Evolutionary conservation across 306 rosid species (phyloP).

Genomic region (Vigna mungo): DNA sequence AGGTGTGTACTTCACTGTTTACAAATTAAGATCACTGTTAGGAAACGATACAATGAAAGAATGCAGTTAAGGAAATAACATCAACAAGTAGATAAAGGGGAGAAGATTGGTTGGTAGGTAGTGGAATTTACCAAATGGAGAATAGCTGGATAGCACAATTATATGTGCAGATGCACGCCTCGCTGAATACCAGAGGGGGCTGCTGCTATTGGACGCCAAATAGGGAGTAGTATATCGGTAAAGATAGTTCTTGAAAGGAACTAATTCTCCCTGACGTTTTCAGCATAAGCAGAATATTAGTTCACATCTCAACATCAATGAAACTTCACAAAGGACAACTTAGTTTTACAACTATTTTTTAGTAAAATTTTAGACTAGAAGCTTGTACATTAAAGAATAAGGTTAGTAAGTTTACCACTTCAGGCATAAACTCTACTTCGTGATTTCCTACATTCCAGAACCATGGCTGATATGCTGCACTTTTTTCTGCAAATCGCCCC

Average conservation of each 20-base stretch:
- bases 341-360: too few species aligned
- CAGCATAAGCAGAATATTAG: too few species aligned
- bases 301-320: too few species aligned
- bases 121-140: constrained; percentile 81
- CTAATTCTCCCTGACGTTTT: constrained; percentile 71
- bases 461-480: constrained; percentile 95
- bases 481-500: constrained; percentile 80
- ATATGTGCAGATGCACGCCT: constrained; percentile 97
- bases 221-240: constrained; percentile 80
- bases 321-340: too few species aligned
- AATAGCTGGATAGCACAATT: constrained; percentile 88
- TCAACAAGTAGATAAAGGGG: not conserved
- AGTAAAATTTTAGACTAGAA: too few species aligned
- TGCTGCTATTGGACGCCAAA: constrained; percentile 79
- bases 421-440: constrained; percentile 90
- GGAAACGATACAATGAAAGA: not conserved
- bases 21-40: constrained; percentile 25
- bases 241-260: constrained; percentile 80
- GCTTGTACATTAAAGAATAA: too few species aligned
- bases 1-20: constrained; percentile 90
- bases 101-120: constrained; percentile 41
- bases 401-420: constrained; percentile 64
- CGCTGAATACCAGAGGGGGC: constrained; percentile 93
- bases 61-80: not conserved
- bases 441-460: constrained; percentile 93